Evolutionary conservation across 2,329 filamentous ascomycete species (phyloP).

Genomic region (Sclerotinia trifoliorum): DNA sequence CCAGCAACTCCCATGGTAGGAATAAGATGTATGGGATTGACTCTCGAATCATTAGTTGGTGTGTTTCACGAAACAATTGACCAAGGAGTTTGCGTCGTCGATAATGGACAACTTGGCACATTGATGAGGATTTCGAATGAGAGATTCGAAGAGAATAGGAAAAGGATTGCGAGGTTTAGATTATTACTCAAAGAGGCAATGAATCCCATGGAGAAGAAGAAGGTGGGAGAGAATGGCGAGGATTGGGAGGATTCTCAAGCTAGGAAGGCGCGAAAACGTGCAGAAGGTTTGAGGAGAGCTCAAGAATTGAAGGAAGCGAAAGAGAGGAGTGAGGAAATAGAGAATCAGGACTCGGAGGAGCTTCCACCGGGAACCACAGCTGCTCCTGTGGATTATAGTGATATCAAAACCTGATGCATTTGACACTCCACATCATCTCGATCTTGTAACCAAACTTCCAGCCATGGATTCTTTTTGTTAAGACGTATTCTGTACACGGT

Average conservation of each 20-base stretch:
- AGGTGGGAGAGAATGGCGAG: slow-evolving; percentile 41
- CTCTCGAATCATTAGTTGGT: slow-evolving; percentile 79
- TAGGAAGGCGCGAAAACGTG: slow-evolving; percentile 55
- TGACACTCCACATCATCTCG: background rate
- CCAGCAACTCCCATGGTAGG: slow-evolving; percentile 70
- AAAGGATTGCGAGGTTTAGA: slow-evolving; percentile 65
- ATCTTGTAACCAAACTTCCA: background rate
- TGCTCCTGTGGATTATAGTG: background rate
- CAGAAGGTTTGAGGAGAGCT: slow-evolving; percentile 56
- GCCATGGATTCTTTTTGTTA: slow-evolving; percentile 21
- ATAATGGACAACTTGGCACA: slow-evolving; percentile 63
- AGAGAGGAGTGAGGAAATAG: background rate
- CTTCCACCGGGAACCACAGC: background rate
- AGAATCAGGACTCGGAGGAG: background rate
- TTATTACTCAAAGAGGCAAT: slow-evolving; percentile 40
- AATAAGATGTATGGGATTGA: slow-evolving; percentile 78
- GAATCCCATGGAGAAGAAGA: slow-evolving; percentile 29
- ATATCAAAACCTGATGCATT: slow-evolving; percentile 13
- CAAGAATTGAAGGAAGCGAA: slow-evolving; percentile 24
- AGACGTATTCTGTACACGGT: slow-evolving; percentile 25
- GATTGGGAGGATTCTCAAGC: slow-evolving; percentile 56
- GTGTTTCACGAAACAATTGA: slow-evolving; percentile 45
- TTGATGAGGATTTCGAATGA: slow-evolving; percentile 72
- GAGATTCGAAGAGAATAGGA: slow-evolving; percentile 67
- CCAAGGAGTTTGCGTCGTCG: slow-evolving; percentile 52